Evolutionary conservation across 805 yeast species (phyloP), one percentile per base, ranked within the genome.

Genomic region (Schwanniomyces pseudopolymorphus): DNA sequence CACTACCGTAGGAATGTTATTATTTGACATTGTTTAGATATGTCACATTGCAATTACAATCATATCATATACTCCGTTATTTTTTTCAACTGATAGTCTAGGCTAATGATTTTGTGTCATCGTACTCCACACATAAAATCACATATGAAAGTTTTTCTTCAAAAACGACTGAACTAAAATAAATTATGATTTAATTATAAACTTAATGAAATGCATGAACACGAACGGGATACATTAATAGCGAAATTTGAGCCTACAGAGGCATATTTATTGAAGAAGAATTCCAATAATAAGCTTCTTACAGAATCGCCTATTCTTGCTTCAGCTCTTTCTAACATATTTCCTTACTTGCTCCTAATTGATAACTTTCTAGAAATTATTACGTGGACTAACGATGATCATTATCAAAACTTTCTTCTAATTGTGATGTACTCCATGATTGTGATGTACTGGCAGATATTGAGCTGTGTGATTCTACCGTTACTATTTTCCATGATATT

Each of bases 311-410:
- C 82, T 3, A 53, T 68, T 5, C 56, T 79, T n/a, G 66, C 79
- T 6, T 63, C 77, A 7, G 75, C 79, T 1, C 63, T 80, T 24
- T 67, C 77, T 31, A 65, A 73, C 36, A 67, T 74, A 25, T 78
- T 75, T 49, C 84, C 84, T 1, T 63, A 73, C 47, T 60, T 80
- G 26, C 55, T 77, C 13, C 53, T 79, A 19, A 56, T 74, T 5
- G 83, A 80, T 55, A 61, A 67, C 36, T 45, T 70, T 5, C 57
- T 80, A 14, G 76, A 76, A 33, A 58, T 76, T 11, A 49, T 78
- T 17, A 78, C 84, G 1, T 80, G 85, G 85, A 79, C 85, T 1
- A 77, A 78, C 48, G 75, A 69, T 4, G 78, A 77, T 45, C 72
- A 75, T 8, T 77, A 75, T 52, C 66, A 66, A 48, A 80, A 78